Base-by-base conservation (phyloP, 2,329 filamentous ascomycete genomes). In the Fusarium sp. region DNA sequence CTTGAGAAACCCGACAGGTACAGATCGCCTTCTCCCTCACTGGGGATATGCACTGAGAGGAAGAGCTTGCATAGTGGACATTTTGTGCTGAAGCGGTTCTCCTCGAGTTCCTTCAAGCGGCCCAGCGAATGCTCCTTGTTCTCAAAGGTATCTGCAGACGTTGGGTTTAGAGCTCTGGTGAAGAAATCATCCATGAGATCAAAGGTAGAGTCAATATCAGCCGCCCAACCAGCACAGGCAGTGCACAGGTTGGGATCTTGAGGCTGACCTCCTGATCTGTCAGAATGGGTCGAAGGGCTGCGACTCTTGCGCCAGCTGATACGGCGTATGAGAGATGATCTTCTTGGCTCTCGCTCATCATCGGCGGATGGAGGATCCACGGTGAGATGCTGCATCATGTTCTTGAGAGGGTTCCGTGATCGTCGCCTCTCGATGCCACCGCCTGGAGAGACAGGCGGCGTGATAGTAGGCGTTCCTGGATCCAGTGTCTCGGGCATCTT, bases 301-400 rank as follows among this genome's bases (percentile, higher is more conserved):
- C 77, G 77, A 52, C 77, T 78, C 62, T 72, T 76, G 42, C 76
- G 76, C 70, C 77, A 76, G 53, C 77, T 78, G 36, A 78, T 65
- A 11, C 77, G 73, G 28, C 77, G 76, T n/a, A 78, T 78, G 49
- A 78, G 69, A 10, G 76, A 78, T 12, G 65, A 64, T 42, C 74
- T 73, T n/a, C 74, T 68, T 3, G 74, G 68, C 36, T 73, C 59
- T 19, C 71, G 67, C 24, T 70, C 69, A 9, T 72, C 70, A 20
- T 77, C 71, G 28, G 72, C 70, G 32, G 73, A 67, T 8, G 74
- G 69, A 9, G 72, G 62, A 28, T 78, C 77, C 48, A 78, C 77
- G 30, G 77, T 77, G 46, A 78, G 75, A 56, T 78, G 77, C 61
- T 77, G 76, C 73, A 78, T 78, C 75, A 78, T 78, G 56, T 74